Evolutionary conservation across 1,284 basidiomycete genomes (phyloP), one percentile per base, ranked within the genome.

Genomic region (Ganoderma multipileum): DNA sequence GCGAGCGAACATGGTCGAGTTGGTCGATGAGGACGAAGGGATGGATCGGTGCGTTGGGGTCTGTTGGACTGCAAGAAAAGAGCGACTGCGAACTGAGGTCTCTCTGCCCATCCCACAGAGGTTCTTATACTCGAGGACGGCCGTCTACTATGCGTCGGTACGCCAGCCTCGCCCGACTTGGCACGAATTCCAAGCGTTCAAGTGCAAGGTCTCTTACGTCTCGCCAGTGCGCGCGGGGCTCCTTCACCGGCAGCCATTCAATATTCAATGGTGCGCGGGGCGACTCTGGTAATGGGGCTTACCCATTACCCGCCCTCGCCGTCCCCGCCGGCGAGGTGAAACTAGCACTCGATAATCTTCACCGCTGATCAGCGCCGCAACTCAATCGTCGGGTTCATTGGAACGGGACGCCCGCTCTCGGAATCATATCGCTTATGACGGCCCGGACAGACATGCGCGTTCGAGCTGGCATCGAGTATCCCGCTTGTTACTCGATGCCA

Each of bases 11-110:
- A 71, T 70, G 59, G 64, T 67, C 36, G 63, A 18, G 52, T 30
- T 55, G 55, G 57, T 44, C 42, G 26, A 28, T 26, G 41, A 54
- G 33, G 65, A 36, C 9, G 52, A 54, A 39, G 52, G 36, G 47
- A 62, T 44, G 28, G 64, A 60, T 36, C 18, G 20, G 62, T 64
- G 67, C 52, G 68, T 63, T 64, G 33, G 63, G 33, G 67, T 33
- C 33, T 64, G 63, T 63, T 68, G 30, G 64, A 41, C 64, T 63
- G 67, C 62, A 61, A 47, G 20, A 60, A 68, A 61, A 67, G 68
- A 50, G 54, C 64, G 62, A 58, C 66, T 67, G 71, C 55, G 69
- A 68, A 66, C 68, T 72, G 71, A 63, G 9, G 68, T 60, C 12
- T 30, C 8, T n/a, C 33, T 58, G 16, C 2, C 23, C 28, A n/a